These are phyloP conservation scores for Aspergillus avenaceus DNA, from an alignment of 495 filamentous ascomycete genomes.

Conservation along the genomic window DNA sequence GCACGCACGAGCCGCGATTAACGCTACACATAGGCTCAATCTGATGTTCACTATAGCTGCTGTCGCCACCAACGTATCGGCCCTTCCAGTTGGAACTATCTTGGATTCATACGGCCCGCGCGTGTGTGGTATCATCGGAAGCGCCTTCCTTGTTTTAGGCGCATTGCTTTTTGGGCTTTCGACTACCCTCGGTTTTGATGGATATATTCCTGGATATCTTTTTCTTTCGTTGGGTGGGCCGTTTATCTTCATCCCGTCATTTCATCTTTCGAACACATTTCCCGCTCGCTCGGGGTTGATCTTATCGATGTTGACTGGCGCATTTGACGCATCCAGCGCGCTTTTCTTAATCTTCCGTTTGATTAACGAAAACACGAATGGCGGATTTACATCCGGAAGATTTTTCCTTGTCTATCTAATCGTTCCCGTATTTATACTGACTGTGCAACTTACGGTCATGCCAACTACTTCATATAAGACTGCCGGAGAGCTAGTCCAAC, in stretches of 20 bases:
- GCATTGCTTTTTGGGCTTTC: constrained; percentile 69
- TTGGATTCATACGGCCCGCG: constrained; percentile 80
- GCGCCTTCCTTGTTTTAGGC: constrained; percentile 64
- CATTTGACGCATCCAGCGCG: constrained; percentile 87
- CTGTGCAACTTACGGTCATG: constrained; percentile 71
- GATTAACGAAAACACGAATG: constrained; percentile 59
- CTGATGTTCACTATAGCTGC: constrained; percentile 94
- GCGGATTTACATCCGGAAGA: constrained; percentile 56
- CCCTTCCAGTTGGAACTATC: constrained; percentile 80
- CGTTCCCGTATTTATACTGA: constrained; percentile 66
- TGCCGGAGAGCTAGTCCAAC: constrained; percentile 71
- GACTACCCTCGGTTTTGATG: constrained; percentile 58
- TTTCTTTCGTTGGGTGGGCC: constrained; percentile 82
- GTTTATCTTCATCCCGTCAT: constrained; percentile 86
- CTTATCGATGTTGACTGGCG: constrained; percentile 78
- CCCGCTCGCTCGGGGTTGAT: constrained; percentile 82
- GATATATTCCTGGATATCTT: constrained; percentile 73
- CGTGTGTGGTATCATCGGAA: constrained; percentile 69
- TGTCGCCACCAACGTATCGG: constrained; percentile 76
- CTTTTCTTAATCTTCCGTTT: constrained; percentile 83
- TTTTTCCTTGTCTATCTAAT: constrained; percentile 78
- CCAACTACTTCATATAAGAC: constrained; percentile 83
- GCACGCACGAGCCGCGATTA: neutral
- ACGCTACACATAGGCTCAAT: constrained; percentile 53
- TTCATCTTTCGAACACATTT: constrained; percentile 92